A percentile compares a stretch with the other conserved stretches of the same genome.
phyloP scores from a whole-genome alignment of 2,329 filamentous ascomycete species.

The Ophiostoma sp. region DNA sequence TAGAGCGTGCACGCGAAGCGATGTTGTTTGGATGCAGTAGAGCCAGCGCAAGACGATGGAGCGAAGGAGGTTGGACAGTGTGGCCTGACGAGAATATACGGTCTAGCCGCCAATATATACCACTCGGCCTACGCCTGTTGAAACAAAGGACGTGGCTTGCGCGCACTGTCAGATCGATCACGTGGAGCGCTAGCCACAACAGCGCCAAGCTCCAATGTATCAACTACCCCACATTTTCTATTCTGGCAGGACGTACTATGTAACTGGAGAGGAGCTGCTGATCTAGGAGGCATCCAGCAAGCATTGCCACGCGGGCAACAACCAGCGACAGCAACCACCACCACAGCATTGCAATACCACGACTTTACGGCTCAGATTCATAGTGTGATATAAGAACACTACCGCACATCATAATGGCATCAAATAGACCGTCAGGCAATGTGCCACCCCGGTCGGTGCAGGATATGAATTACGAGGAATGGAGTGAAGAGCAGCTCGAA shows the following conservation, averaged over 20 bases:
- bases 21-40: conserved; percentile 13
- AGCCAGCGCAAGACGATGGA: conserved; percentile 4
- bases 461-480: conserved; percentile 32
- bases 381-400: not conserved
- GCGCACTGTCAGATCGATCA: conserved; percentile 17
- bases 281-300: not conserved
- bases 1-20: conserved; percentile 9
- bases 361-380: not conserved
- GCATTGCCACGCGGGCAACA: not conserved
- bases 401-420: conserved; percentile 21
- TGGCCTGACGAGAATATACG: conserved; percentile 28
- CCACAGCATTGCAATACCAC: not conserved
- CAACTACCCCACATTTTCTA: not conserved
- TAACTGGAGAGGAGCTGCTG: not conserved
- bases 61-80: conserved; percentile 28
- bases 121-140: conserved; percentile 6
- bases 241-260: not conserved
- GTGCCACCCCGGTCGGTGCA: not conserved
- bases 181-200: conserved; percentile 21
- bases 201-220: not conserved
- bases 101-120: conserved; percentile 21
- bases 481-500: conserved; percentile 48
- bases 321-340: not conserved
- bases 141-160: conserved; percentile 12
- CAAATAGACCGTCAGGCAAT: conserved; percentile 21